phyloP scores from a whole-genome alignment of 768 basidiomycete species.

The Royoungia palumana region DNA sequence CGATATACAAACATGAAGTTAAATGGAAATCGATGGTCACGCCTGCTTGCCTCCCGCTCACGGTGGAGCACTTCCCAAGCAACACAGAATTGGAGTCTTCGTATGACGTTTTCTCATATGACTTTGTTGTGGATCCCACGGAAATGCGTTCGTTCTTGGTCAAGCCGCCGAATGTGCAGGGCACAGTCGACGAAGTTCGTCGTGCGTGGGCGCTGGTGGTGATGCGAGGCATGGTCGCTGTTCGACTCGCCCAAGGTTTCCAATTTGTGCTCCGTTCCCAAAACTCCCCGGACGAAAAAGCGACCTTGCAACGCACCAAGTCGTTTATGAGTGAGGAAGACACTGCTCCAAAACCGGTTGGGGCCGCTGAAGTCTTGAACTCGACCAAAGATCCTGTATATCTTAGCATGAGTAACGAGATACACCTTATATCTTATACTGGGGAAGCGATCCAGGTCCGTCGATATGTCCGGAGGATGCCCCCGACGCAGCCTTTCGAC shows the following conservation, averaged over 20 bases:
- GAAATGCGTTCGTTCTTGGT: conserved; percentile 89
- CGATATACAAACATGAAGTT: conserved; percentile 75
- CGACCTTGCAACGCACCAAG: conserved; percentile 46
- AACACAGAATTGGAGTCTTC: conserved; percentile 68
- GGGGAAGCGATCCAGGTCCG: conserved; percentile 89
- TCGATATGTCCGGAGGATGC: conserved; percentile 76
- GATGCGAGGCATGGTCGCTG: conserved; percentile 92
- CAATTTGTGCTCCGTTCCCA: conserved; percentile 74
- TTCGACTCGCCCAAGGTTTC: conserved; percentile 90
- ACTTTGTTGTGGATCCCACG: conserved; percentile 78
- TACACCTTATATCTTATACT: conserved; percentile 88
- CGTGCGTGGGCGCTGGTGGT: conserved; percentile 73
- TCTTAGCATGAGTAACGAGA: conserved; percentile 92
- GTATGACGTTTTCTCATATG: conserved; percentile 83
- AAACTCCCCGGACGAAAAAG: conserved; percentile 31
- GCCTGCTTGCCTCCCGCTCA: conserved; percentile 85
- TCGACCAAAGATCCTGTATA: conserved; percentile 73
- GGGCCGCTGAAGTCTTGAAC: conserved; percentile 63
- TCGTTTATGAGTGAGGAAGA: conserved; percentile 58
- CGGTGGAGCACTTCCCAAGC: conserved; percentile 84
- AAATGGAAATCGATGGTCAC: conserved; percentile 90
- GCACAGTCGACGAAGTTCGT: conserved; percentile 54
- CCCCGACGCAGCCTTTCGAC: conserved; percentile 56
- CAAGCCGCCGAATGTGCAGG: conserved; percentile 50
- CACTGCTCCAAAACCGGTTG: conserved; percentile 49